A percentile compares a stretch with the other conserved stretches of the same genome.
Evolutionary conservation across 768 basidiomycete genomes (phyloP).

Genomic region (Roridomyces roridus): DNA sequence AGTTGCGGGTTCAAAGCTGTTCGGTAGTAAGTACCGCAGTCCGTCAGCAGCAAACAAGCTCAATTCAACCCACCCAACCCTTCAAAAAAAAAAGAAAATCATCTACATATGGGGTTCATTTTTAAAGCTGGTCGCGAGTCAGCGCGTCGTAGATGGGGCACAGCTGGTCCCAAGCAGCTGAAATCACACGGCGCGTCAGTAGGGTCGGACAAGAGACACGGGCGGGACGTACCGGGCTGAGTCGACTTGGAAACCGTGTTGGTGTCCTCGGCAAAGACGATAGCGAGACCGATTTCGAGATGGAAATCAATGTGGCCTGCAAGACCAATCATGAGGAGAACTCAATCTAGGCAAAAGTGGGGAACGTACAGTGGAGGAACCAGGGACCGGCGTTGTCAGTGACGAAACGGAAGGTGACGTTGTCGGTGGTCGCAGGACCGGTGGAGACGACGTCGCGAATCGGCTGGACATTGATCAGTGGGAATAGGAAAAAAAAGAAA

Average conservation of each 20-base stretch:
- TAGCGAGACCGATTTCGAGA: conserved; percentile 29
- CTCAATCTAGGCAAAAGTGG: no score
- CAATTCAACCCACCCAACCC: no score
- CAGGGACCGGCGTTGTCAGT: conserved; percentile 23
- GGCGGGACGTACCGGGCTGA: conserved; percentile 14
- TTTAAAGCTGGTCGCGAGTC: conserved; percentile 10
- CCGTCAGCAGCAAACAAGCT: no score
- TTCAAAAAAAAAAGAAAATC: background rate
- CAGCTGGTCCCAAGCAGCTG: conserved; percentile 29
- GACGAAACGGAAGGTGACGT: conserved; percentile 20
- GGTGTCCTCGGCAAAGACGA: conserved; percentile 28
- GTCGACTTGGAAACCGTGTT: background rate
- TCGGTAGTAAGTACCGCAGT: no score
- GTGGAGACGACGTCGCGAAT: conserved; percentile 21
- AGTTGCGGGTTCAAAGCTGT: no score
- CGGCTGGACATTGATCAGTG: background rate
- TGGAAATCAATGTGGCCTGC: conserved; percentile 38
- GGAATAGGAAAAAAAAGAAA: background rate
- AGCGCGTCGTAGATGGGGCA: conserved; percentile 32
- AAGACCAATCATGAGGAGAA: no score
- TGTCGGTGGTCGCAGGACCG: conserved; percentile 8
- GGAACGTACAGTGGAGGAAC: conserved; percentile 17
- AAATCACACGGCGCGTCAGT: background rate
- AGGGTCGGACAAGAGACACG: background rate
- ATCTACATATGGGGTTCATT: background rate